These are phyloP conservation scores for Candida ovalis DNA, from an alignment of 805 yeast genomes.

Conservation along the genomic window DNA sequence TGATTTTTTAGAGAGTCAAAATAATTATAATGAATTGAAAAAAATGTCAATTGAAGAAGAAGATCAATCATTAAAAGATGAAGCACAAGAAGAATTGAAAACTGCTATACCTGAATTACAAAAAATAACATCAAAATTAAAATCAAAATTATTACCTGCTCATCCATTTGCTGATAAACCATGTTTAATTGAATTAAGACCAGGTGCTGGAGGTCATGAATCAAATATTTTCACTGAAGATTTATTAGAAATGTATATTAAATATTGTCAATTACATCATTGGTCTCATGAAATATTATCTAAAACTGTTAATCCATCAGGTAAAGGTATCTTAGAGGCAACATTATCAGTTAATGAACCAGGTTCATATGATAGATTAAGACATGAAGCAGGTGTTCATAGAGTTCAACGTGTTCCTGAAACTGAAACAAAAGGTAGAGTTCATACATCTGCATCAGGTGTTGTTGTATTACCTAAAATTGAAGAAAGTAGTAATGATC, in stretches of 20 bases:
- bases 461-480: slow-evolving; percentile 88
- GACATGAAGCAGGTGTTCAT: slow-evolving; percentile 93
- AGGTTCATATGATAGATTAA: slow-evolving; percentile 68
- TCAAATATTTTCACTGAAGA: slow-evolving; percentile 85
- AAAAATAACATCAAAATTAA: slow-evolving; percentile 41
- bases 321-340: slow-evolving; percentile 73
- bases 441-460: slow-evolving; percentile 95
- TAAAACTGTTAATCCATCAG: slow-evolving; percentile 50
- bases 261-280: slow-evolving; percentile 55
- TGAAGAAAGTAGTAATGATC: slow-evolving; percentile 48
- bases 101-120: slow-evolving; percentile 41
- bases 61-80: slow-evolving; percentile 42
- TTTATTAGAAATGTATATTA: slow-evolving; percentile 74
- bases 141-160: slow-evolving; percentile 64
- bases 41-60: slow-evolving; percentile 38
- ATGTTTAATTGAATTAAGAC: slow-evolving; percentile 80
- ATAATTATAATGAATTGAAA: slow-evolving; percentile 32
- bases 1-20: slow-evolving; percentile 33
- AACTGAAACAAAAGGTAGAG: slow-evolving; percentile 90
- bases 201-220: slow-evolving; percentile 96
- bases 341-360: slow-evolving; percentile 68
- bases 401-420: slow-evolving; percentile 92
- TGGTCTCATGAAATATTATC: slow-evolving; percentile 71
- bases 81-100: slow-evolving; percentile 60
- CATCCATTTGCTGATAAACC: slow-evolving; percentile 73